A percentile compares a stretch with the other conserved stretches of the same genome.
Evolutionary conservation across 2,329 filamentous ascomycete genomes (phyloP).

Genomic region (Aspergillus versicolor): DNA sequence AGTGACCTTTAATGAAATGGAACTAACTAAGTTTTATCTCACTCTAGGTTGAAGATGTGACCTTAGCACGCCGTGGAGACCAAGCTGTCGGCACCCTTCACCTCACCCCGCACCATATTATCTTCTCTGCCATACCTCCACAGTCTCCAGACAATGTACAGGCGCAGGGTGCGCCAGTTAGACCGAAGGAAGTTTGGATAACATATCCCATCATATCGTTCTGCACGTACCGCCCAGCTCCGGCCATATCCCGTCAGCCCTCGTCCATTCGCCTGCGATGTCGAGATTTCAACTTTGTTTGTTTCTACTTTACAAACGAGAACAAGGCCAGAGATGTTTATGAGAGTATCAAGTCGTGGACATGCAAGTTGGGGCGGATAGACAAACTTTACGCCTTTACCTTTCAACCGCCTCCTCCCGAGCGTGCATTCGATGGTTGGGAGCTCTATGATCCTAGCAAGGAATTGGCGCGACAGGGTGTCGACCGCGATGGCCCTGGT

Average conservation of each 20-base stretch:
- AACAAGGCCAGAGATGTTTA: constrained; percentile 77
- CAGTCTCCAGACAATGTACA: constrained; percentile 36
- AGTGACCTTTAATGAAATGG: neutral
- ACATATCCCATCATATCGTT: constrained; percentile 88
- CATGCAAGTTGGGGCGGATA: constrained; percentile 77
- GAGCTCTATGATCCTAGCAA: constrained; percentile 77
- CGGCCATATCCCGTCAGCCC: constrained; percentile 65
- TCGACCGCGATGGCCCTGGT: constrained; percentile 74
- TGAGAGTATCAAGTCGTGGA: constrained; percentile 77
- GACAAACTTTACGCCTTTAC: constrained; percentile 90
- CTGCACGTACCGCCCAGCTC: constrained; percentile 74
- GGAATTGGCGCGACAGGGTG: constrained; percentile 85
- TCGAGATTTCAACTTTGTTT: constrained; percentile 91
- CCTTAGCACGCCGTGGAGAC: constrained; percentile 56
- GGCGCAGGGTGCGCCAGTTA: constrained; percentile 42
- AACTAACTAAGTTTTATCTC: constrained; percentile 5
- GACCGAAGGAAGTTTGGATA: constrained; percentile 78
- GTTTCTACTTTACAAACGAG: constrained; percentile 80
- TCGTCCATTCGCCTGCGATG: constrained; percentile 85
- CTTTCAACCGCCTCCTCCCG: constrained; percentile 72
- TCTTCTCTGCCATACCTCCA: constrained; percentile 59
- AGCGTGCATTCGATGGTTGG: constrained; percentile 78
- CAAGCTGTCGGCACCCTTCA: constrained; percentile 61
- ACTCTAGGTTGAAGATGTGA: constrained; percentile 55
- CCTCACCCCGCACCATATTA: constrained; percentile 63